These are phyloP conservation scores for Elasticomyces elasticus DNA, from an alignment of 495 filamentous ascomycete species.

Conservation along the genomic window DNA sequence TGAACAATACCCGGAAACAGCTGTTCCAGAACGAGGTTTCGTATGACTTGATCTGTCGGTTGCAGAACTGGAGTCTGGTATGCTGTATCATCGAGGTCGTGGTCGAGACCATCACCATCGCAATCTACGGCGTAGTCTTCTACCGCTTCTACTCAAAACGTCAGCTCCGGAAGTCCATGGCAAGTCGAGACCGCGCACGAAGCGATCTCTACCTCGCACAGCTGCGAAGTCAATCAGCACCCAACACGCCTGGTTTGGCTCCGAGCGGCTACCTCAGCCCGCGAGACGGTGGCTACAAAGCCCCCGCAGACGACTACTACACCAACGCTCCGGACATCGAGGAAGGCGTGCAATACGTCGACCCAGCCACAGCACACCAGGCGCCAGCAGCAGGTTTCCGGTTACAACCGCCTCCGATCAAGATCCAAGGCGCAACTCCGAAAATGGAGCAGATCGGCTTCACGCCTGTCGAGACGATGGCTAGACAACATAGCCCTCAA, in stretches of 20 bases:
- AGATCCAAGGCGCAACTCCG: constrained; percentile 67
- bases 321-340: constrained; percentile 31
- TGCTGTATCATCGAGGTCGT: constrained; percentile 96
- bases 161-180: constrained; percentile 89
- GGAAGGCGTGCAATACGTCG: constrained; percentile 48
- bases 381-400: constrained; percentile 59
- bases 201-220: constrained; percentile 93
- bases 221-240: constrained; percentile 71
- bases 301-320: constrained; percentile 29
- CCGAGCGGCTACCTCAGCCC: constrained; percentile 20
- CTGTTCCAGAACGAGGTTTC: constrained; percentile 69
- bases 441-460: constrained; percentile 51
- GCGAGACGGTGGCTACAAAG: constrained; percentile 32
- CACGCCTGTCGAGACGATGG: constrained; percentile 29
- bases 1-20: constrained; percentile 67
- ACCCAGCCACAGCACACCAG: constrained; percentile 43
- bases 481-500: constrained; percentile 4
- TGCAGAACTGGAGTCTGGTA: constrained; percentile 94
- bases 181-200: constrained; percentile 83
- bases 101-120: constrained; percentile 81
- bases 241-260: constrained; percentile 79
- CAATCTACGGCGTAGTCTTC: constrained; percentile 87
- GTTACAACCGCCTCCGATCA: constrained; percentile 71
- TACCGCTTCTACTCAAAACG: constrained; percentile 95
- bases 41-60: constrained; percentile 87